These are phyloP conservation scores for Solanum sitiens DNA, from an alignment of 257 asterid species.

Conservation along the genomic window DNA sequence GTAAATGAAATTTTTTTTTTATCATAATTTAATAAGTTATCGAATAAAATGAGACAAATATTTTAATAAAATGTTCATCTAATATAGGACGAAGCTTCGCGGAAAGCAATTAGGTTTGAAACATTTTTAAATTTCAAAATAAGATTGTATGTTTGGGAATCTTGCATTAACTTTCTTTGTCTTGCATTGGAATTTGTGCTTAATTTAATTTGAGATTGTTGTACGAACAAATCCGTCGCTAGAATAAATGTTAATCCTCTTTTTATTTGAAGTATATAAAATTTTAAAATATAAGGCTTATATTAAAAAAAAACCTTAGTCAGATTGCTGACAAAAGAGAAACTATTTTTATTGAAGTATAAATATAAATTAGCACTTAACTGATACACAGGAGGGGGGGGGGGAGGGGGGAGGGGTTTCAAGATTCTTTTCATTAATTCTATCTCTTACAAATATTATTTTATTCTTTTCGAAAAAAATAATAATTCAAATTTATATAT, in stretches of 20 bases:
- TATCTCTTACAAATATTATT: not conserved
- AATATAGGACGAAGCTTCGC: too few relatives aligned
- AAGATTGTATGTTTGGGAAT: not conserved
- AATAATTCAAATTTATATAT: not conserved
- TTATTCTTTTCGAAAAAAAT: not conserved
- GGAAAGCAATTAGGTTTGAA: not conserved
- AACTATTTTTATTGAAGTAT: not conserved
- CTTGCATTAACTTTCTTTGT: not conserved
- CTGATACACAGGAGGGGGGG: rapidly evolving
- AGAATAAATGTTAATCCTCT: not conserved
- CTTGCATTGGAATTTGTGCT: not conserved
- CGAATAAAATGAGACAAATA: too few relatives aligned
- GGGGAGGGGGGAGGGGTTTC: too few relatives aligned
- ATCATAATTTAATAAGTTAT: too few relatives aligned
- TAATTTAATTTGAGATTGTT: not conserved
- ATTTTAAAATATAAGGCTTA: not conserved
- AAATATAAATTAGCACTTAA: not conserved
- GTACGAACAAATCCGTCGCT: not conserved
- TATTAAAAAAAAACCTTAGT: not conserved
- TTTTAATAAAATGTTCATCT: not conserved
- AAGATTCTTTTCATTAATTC: not conserved
- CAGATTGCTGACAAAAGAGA: not conserved
- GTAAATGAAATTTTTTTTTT: too few relatives aligned
- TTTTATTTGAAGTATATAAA: not conserved
- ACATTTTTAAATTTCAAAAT: not conserved